A percentile compares a stretch with the other conserved stretches of the same genome.
These are phyloP conservation scores for Irpex sp. DNA, from an alignment of 1,284 basidiomycete genomes.

Conservation along the genomic window DNA sequence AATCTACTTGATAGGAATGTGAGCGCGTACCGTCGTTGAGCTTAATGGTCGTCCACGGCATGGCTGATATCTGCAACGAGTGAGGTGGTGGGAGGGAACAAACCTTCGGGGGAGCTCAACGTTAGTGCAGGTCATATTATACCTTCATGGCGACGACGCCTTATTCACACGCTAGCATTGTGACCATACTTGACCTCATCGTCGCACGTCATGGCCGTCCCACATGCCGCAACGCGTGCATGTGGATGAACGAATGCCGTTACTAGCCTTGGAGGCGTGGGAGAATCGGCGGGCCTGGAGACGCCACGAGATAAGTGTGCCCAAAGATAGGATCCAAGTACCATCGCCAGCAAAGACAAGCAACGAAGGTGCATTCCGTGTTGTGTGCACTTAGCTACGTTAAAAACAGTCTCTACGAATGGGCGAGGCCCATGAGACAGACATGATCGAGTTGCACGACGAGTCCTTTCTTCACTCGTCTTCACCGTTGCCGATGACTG, in stretches of 20 bases:
- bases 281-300: background rate
- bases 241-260: background rate
- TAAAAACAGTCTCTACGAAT: background rate
- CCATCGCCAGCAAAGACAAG: background rate
- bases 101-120: background rate
- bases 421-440: background rate
- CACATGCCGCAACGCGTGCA: background rate
- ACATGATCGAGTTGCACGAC: background rate
- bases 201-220: background rate
- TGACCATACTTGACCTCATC: background rate
- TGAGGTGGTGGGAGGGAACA: background rate
- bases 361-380: background rate
- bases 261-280: background rate
- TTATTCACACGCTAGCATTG: background rate
- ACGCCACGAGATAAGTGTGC: background rate
- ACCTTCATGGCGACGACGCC: background rate
- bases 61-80: background rate
- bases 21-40: constrained; percentile 1
- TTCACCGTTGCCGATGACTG: background rate
- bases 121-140: background rate
- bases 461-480: background rate
- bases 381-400: background rate
- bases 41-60: constrained; percentile 1
- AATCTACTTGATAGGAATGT: background rate
- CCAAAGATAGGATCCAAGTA: background rate